A percentile compares a stretch with the other conserved stretches of the same genome.
phyloP scores from a whole-genome alignment of 306 rosid species.

The Castanea sativa region DNA sequence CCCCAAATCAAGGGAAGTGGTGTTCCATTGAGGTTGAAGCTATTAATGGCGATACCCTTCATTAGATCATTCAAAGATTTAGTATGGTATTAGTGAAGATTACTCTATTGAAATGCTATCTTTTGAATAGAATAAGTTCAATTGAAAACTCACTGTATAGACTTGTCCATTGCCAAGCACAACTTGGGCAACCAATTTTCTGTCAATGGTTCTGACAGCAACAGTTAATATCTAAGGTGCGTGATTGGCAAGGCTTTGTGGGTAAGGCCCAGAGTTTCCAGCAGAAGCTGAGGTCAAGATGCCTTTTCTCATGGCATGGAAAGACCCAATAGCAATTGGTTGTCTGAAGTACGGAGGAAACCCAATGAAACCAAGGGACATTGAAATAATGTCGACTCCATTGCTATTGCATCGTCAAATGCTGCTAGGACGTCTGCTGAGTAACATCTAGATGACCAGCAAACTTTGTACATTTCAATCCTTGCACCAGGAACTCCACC shows the following conservation, averaged over 20 bases:
- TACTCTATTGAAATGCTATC: neutral
- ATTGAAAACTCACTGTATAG: conserved; percentile 2
- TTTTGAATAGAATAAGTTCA: neutral
- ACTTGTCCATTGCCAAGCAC: conserved; percentile 31
- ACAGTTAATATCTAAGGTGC: conserved; percentile 41
- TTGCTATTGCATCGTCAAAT: conserved; percentile 36
- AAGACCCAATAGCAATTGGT: conserved; percentile 31
- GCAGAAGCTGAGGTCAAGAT: conserved; percentile 30
- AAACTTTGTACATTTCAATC: conserved; percentile 34
- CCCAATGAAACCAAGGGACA: conserved; percentile 9
- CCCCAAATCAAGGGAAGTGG: conserved; percentile 27
- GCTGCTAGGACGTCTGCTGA: conserved; percentile 25
- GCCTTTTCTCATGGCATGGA: conserved; percentile 33
- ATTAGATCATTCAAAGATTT: neutral
- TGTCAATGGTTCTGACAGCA: conserved; percentile 35
- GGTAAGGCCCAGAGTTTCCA: conserved; percentile 30
- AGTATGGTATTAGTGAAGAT: no score
- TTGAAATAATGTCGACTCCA: conserved; percentile 31
- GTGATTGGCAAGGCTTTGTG: neutral
- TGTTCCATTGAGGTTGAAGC: conserved; percentile 12
- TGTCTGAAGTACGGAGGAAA: conserved; percentile 6
- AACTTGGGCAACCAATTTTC: conserved; percentile 22
- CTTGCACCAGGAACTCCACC: conserved; percentile 34
- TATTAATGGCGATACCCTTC: conserved; percentile 29
- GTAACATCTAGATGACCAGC: conserved; percentile 24